Evolutionary conservation across 352 stramenopile species (phyloP), one percentile per base, ranked within the genome.

Genomic region (Aphanomyces astaci): DNA sequence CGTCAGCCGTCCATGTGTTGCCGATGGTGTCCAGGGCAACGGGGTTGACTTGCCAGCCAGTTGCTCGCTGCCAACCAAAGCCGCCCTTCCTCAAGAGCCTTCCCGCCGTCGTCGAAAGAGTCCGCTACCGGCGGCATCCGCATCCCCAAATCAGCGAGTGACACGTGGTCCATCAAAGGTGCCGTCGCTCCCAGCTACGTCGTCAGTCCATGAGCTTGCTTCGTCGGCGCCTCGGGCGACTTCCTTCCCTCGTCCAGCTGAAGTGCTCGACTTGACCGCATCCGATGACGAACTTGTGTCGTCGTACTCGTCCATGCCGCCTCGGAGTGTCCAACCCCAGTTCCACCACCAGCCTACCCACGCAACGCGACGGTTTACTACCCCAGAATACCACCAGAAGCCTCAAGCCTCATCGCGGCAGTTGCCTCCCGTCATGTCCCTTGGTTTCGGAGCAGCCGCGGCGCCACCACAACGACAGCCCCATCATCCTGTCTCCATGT

Each of bases 221-320:
- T 43, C 36, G 36, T 43, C 15, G 36, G 36, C 36, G n/a, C 45
- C 22, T 53, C 45, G 45, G 4, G 13, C 19, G 13, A 7, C 45
- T 24, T 59, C 22, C 13, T 4, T 13, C 15, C 11, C 32, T 22
- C 17, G 24, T n/a, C 25, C 1, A 22, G 19, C 27, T 36, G 51
- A 59, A 39, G 51, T 59, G 15, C 51, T 59, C 17, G 51, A 59
- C 30, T 32, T 59, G 51, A 59, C 51, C 2, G 51, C 10, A 1
- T 59, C 51, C 4, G n/a, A 59, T 25, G 51, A 59, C 51, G 51
- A 59, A 22, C 40, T 28, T 39, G 51, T 19, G 30, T 59, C 51
- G n/a, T n/a, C n/a, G n/a, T n/a, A n/a, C n/a, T 36, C 36, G 36
- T 43, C 36, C 36, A 43, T 43, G 36, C 36, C 15, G 36, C 36